phyloP scores from a whole-genome alignment of 768 basidiomycete genomes.

The Boletus reticuloceps region DNA sequence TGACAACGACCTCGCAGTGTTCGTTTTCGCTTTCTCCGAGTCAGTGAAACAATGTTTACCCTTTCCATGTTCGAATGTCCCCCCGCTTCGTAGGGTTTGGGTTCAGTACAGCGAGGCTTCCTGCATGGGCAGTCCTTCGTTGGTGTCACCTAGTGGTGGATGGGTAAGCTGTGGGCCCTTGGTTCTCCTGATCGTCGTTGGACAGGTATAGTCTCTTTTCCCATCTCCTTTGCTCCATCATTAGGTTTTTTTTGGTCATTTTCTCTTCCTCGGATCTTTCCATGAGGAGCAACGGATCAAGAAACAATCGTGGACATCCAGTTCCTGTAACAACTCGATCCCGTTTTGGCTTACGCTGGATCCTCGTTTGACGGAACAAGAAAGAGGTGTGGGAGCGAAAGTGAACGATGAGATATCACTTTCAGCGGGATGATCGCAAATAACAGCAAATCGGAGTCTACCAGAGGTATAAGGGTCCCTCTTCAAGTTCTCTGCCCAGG shows the following conservation, averaged over 20 bases:
- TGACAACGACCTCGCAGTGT: too few species aligned
- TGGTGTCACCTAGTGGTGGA: too few species aligned
- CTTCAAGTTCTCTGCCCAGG: too few species aligned
- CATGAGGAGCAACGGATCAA: background rate
- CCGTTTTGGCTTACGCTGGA: background rate
- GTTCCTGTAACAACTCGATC: background rate
- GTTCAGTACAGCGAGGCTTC: background rate
- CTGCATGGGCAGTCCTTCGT: background rate
- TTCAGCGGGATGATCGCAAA: background rate
- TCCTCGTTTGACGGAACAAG: background rate
- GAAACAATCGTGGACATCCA: too few species aligned
- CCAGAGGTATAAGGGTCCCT: conserved; percentile 3
- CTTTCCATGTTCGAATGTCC: background rate
- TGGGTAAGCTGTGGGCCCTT: too few species aligned
- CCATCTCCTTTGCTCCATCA: background rate
- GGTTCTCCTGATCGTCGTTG: too few species aligned
- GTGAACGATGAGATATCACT: background rate
- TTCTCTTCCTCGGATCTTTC: background rate
- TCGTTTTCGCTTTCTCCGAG: background rate
- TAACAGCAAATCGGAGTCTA: conserved; percentile 1
- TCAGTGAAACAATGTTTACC: too few species aligned
- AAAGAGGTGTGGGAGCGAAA: background rate
- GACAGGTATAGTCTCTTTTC: too few species aligned
- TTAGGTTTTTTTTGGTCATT: background rate
- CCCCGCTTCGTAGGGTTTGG: too few species aligned